Percentiles rank a stretch among this genome's conserved stretches.
These are phyloP conservation scores for Aspergillus bertholletiae DNA, from an alignment of 495 filamentous ascomycete genomes.

Conservation along the genomic window DNA sequence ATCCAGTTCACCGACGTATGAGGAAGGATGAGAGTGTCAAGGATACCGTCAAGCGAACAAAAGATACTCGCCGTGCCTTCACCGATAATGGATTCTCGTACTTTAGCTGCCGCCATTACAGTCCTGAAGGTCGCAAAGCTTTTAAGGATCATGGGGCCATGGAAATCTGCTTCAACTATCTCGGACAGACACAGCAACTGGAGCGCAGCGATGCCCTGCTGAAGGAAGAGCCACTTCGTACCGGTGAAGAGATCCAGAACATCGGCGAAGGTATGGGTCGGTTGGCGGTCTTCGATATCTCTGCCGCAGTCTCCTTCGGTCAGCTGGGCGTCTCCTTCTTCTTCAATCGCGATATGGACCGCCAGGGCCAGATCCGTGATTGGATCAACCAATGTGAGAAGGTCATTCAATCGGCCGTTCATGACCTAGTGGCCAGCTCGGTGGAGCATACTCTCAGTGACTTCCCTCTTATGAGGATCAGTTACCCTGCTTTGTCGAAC, in stretches of 20 bases:
- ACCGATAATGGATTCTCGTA: slow-evolving; percentile 23
- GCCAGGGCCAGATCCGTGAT: neutral
- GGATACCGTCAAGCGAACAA: slow-evolving; percentile 7
- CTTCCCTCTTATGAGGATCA: neutral
- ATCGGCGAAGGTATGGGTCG: neutral
- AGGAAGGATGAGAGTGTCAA: neutral
- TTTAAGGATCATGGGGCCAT: neutral
- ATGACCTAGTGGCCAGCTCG: neutral
- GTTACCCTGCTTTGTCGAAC: neutral
- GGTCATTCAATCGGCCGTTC: neutral
- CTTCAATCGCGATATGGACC: neutral
- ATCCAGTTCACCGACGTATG: slow-evolving; percentile 17
- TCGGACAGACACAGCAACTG: slow-evolving; percentile 1
- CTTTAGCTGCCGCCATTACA: slow-evolving; percentile 14
- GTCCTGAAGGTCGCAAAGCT: neutral
- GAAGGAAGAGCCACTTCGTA: neutral
- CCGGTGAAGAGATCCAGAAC: neutral
- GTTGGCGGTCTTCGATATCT: neutral
- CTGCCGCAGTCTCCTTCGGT: neutral
- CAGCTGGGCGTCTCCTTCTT: neutral
- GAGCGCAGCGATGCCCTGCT: neutral
- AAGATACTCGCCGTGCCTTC: slow-evolving; percentile 9
- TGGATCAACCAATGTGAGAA: neutral
- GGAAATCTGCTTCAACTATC: slow-evolving; percentile 10
- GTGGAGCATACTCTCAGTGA: neutral